Evolutionary conservation across 2,329 filamentous ascomycete genomes (phyloP), one percentile per base, ranked within the genome.

Genomic region (Coleophoma cylindrospora): DNA sequence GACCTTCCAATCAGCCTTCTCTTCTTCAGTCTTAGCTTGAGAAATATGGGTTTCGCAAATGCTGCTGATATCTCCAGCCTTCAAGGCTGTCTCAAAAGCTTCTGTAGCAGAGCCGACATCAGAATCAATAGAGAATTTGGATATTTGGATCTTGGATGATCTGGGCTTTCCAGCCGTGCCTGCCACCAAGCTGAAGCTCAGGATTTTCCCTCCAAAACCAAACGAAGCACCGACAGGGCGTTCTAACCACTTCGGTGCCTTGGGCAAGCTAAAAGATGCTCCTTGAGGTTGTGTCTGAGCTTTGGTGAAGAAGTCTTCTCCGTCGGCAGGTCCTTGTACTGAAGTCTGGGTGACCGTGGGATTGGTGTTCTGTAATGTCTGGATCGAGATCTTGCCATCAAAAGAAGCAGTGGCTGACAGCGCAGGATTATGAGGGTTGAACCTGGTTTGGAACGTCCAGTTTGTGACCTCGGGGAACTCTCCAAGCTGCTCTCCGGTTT

Each of bases 391-490:
- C 71, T 95, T 96, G 61, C 95, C 94, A 64, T 99, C 94, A 59
- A 97, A 97, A 2, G 92, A 95, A 10, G 95, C 94, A 15, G 94
- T 97, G 15, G 95, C 95, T 45, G 92, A 89, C 51, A 99, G 76
- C 64, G 85, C 89, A 11, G 94, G 92, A 68, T 99, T 96, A 59
- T 89, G 84, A 32, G 94, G 94, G 67, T 96, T 91, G 79, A 95
- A 97, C 54, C 86, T 82, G 5, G 94, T 96, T 66, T 92, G 85
- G 74, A 99, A 99, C 6, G 91, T 96, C 92, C 94, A 99, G 70
- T 97, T 99, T n/a, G 92, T 96, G 48, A 95, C 91, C 62, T 96
- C 90, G 4, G 92, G 91, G 64, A 97, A 92, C 70, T 97, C 92
- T 57, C 95, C 94, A 56, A 91, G 87, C 12, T 81, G 77, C 65